Evolutionary conservation across 805 yeast species (phyloP).

Genomic region (Ogataea naganishii): DNA sequence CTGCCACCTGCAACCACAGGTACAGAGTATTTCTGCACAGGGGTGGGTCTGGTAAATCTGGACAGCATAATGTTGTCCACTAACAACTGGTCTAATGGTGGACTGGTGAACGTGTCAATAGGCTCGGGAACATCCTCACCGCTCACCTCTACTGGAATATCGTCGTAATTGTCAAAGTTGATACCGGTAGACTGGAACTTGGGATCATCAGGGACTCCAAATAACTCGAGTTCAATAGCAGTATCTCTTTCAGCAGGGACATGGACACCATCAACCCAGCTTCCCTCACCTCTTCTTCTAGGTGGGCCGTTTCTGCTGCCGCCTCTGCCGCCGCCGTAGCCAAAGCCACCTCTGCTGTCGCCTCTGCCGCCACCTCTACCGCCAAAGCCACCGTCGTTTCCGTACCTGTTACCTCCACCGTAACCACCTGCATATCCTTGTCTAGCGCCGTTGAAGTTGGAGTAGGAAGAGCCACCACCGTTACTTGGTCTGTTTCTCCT

Average conservation of each 20-base stretch:
- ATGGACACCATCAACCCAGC: slow-evolving; percentile 82
- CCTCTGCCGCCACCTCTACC: slow-evolving; percentile 25
- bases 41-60: slow-evolving; percentile 93
- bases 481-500: slow-evolving; percentile 14
- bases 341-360: slow-evolving; percentile 25
- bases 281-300: slow-evolving; percentile 56
- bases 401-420: slow-evolving; percentile 19
- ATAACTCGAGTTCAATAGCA: slow-evolving; percentile 67
- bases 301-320: slow-evolving; percentile 25
- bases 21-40: slow-evolving; percentile 86
- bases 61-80: slow-evolving; percentile 83
- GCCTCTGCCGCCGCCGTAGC: slow-evolving; percentile 21
- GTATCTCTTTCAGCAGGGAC: slow-evolving; percentile 70
- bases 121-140: slow-evolving; percentile 96
- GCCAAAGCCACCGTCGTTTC: slow-evolving; percentile 21
- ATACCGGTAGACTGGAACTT: slow-evolving; percentile 88
- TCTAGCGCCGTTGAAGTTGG: too few relatives aligned
- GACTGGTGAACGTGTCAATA: slow-evolving; percentile 75
- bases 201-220: slow-evolving; percentile 73
- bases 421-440: too few relatives aligned
- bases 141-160: slow-evolving; percentile 95
- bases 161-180: slow-evolving; percentile 97
- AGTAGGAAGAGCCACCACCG: slow-evolving; percentile 14
- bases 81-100: slow-evolving; percentile 82
- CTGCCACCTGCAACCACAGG: slow-evolving; percentile 65